Conservation (phyloP, 495 filamentous ascomycete species). For the Neurospora sublineolata region DNA sequence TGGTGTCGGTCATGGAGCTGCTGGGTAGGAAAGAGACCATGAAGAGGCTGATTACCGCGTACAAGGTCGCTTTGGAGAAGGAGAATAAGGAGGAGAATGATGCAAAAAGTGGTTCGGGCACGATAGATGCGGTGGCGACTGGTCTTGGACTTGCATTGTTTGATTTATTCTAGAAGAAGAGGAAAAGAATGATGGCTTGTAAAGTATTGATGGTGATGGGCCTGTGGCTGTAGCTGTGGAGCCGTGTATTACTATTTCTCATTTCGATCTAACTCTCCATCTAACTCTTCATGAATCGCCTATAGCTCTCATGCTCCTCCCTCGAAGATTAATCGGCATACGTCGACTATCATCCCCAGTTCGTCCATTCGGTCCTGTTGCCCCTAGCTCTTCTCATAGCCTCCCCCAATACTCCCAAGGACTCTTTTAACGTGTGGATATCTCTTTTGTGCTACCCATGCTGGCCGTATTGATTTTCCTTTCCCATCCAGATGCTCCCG, state of each 20-base stretch:
- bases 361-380: neutral
- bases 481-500: neutral
- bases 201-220: neutral
- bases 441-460: neutral
- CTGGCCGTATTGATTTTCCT: neutral
- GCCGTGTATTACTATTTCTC: neutral
- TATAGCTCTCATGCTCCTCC: neutral
- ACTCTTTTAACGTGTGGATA: neutral
- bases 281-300: no score
- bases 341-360: neutral
- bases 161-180: neutral
- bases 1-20: conserved; percentile 47
- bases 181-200: neutral
- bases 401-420: no score
- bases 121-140: neutral
- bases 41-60: conserved; percentile 40
- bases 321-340: neutral
- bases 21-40: conserved; percentile 52
- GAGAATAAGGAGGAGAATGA: neutral
- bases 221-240: neutral
- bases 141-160: neutral
- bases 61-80: conserved; percentile 3
- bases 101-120: neutral
- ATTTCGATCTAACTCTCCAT: neutral
- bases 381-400: neutral